Conservation (phyloP, 345 rosid species). For the Bretschneidera sinensis region DNA sequence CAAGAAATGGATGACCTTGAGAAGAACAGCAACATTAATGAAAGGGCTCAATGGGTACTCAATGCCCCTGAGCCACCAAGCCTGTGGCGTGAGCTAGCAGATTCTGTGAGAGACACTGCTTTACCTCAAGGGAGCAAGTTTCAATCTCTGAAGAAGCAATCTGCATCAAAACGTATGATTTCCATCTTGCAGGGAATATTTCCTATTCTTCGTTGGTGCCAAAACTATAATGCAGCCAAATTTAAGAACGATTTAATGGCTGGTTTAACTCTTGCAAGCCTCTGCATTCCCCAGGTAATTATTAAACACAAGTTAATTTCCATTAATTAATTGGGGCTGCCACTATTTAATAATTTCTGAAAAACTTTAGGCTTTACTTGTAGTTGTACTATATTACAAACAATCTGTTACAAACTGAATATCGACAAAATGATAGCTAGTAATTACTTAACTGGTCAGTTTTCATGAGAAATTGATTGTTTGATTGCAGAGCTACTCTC, state of each 20-base stretch:
- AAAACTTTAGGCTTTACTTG: too few species aligned
- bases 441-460: too few species aligned
- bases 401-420: too few species aligned
- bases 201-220: slow-evolving; percentile 69
- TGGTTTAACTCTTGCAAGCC: slow-evolving; percentile 93
- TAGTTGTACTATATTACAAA: too few species aligned
- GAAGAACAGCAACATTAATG: slow-evolving; percentile 20
- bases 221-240: slow-evolving; percentile 42
- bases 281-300: slow-evolving; percentile 89
- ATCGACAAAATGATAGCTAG: too few species aligned
- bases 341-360: too few species aligned
- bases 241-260: slow-evolving; percentile 81
- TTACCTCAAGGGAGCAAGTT: slow-evolving; percentile 28
- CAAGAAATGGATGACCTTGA: slow-evolving; percentile 37
- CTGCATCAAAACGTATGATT: slow-evolving; percentile 25
- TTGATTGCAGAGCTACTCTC: background rate
- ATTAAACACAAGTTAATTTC: background rate
- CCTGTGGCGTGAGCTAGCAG: slow-evolving; percentile 41
- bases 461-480: background rate
- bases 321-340: too few species aligned
- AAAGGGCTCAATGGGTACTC: slow-evolving; percentile 60
- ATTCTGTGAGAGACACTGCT: slow-evolving; percentile 29
- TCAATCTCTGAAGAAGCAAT: slow-evolving; percentile 31
- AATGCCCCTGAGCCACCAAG: slow-evolving; percentile 70
- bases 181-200: slow-evolving; percentile 39